Percentiles rank a stretch among this genome's conserved stretches.
phyloP scores from a whole-genome alignment of 169 alveolate species.

The Neospora caninum region DNA sequence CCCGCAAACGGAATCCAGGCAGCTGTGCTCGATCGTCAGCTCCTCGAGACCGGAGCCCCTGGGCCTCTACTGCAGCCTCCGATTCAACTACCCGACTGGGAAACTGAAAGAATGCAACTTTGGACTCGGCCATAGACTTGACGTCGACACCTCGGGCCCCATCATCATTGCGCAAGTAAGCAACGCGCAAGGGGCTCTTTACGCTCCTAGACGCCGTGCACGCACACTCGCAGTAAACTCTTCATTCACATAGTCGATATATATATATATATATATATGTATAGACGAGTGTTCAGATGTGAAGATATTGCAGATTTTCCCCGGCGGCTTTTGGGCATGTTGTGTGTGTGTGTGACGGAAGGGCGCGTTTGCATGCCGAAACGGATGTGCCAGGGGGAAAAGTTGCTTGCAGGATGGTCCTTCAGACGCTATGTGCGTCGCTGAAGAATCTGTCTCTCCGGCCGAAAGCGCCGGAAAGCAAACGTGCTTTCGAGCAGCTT shows the following conservation, averaged over 20 bases:
- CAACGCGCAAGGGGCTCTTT: neutral
- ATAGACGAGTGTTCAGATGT: neutral
- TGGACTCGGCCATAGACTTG: conserved; percentile 43
- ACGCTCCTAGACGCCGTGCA: neutral
- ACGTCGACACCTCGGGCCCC: conserved; percentile 51
- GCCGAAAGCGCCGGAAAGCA: no score
- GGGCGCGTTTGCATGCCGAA: no score
- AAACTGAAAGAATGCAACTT: conserved; percentile 19
- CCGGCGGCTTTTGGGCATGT: no score
- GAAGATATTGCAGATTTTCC: neutral
- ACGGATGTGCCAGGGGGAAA: no score
- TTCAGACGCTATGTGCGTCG: no score
- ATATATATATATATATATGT: neutral
- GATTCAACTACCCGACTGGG: conserved; percentile 38
- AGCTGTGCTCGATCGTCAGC: conserved; percentile 6
- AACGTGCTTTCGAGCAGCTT: no score
- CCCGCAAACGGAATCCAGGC: conserved; percentile 18
- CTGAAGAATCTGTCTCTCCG: no score
- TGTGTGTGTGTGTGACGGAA: no score
- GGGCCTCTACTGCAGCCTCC: conserved; percentile 29
- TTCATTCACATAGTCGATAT: neutral
- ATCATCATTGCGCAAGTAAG: conserved; percentile 37
- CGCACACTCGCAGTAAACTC: neutral
- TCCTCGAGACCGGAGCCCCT: conserved; percentile 38
- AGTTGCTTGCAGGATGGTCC: no score